Base-by-base conservation (phyloP, 192 early-diverging fungal species). In the Chytriomyces sp. region DNA sequence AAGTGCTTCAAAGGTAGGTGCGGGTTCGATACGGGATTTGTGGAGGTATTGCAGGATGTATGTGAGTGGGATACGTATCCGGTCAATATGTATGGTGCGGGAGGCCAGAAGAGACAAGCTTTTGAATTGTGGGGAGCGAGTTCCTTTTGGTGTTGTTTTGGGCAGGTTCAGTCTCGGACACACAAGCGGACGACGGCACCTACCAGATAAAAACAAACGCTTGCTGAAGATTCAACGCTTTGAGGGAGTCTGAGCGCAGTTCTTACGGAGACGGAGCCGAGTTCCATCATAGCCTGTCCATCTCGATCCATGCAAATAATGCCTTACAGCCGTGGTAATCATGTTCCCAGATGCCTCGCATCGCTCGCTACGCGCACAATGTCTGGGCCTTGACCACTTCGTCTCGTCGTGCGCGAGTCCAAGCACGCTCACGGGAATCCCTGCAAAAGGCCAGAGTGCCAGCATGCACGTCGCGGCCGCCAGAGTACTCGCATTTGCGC, bases 301-400 rank as follows among this genome's bases (percentile, higher is more conserved):
- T 17, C 19, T 70, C n/a, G n/a, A n/a, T n/a, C n/a, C n/a, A n/a
- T n/a, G n/a, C n/a, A n/a, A n/a, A n/a, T n/a, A n/a, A n/a, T n/a
- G n/a, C n/a, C n/a, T n/a, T n/a, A n/a, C n/a, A n/a, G n/a, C n/a
- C n/a, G n/a, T n/a, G n/a, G n/a, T 8, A 4, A 31, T 4, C 40
- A 2, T 4, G 14, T 33, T 7, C 41, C 12, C 31, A 7, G 3
- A 33, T 3, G 31, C 25, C 62, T 73, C 32, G 38, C 61, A 31
- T 56, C 10, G 36, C 38, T 36, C 41, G 32, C 33, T 59, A 31
- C 3, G 19, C 14, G 19, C 77, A 28, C n/a, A 76, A 49, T 1
- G 74, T 75, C 31, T 73, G 57, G 7, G 78, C 78, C 7, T 76
- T 71, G 44, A 80, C 74, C 8, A 60, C 69, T n/a, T n/a, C n/a